Base-by-base conservation (phyloP, 805 yeast species). In the Candida jianshihensis region DNA sequence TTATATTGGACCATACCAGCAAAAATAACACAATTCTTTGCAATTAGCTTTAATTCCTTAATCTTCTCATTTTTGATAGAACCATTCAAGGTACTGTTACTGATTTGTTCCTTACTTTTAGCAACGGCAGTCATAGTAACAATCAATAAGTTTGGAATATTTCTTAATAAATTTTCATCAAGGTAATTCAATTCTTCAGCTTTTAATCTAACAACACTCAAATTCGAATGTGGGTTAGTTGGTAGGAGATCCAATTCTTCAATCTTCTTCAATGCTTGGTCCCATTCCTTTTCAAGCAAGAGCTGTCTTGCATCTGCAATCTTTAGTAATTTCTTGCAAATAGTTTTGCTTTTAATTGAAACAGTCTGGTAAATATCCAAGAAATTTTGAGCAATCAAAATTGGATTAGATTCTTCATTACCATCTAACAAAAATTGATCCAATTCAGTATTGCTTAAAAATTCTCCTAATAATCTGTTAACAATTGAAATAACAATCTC, bases 1-100 rank as follows among this genome's bases (percentile, higher is more conserved):
- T 82, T 80, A 60, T 84, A 88, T 61, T 86, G 95, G 26, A 89
- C 81, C 79, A 90, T 82, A 42, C 97, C 97, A 6, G 97, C 95
- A 57, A 82, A 90, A 4, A 89, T 76, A 88, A 89, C 87, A 59
- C 95, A 83, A 59, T 87, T 87, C 57, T 78, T 81, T 3, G 95
- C 87, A 44, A 81, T 68, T 42, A 70, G 71, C 34, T 68, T 67
- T 51, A 86, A 62, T 29, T 75, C 72, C 4, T 58, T 64, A 16
- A 72, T 59, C 53, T 79, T 82, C 38, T 71, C 75, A 29, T 67
- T 71, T 40, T 71, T 73, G 11, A 72, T 64, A 3, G 65, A 51
- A 28, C 64, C 69, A 38, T 72, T 72, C 12, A 70, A 64, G 4
- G 64, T 56, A 38, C 68, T 61, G 12, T 54, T 49, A 19, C 47